These are phyloP conservation scores for Lachnellula cervina DNA, from an alignment of 2,329 filamentous ascomycete genomes.

Conservation along the genomic window DNA sequence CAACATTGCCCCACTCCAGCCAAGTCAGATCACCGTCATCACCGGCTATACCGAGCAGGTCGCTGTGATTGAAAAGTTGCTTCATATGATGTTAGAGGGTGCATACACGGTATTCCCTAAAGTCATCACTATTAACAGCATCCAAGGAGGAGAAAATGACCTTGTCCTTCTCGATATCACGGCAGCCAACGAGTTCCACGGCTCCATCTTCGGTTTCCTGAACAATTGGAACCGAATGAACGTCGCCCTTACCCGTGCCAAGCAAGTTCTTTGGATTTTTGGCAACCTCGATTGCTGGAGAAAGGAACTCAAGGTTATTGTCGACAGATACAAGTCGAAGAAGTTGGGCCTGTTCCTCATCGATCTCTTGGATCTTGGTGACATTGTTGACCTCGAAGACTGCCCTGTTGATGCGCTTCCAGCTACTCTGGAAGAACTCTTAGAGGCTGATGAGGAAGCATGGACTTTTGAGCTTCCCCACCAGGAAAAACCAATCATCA, in stretches of 20 bases:
- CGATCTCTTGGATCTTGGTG: slow-evolving; percentile 5
- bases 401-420: no score
- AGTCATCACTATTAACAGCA: slow-evolving; percentile 7
- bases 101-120: not conserved
- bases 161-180: slow-evolving; percentile 8
- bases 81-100: not conserved
- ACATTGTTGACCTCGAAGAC: slow-evolving; percentile 1
- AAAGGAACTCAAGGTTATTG: not conserved
- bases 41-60: slow-evolving; percentile 1
- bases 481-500: no score
- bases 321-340: not conserved
- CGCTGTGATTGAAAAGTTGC: not conserved
- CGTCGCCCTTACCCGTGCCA: slow-evolving; percentile 11
- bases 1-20: slow-evolving; percentile 7
- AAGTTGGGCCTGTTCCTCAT: slow-evolving; percentile 4
- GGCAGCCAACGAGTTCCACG: slow-evolving; percentile 1
- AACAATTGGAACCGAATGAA: slow-evolving; percentile 11
- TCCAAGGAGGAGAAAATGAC: slow-evolving; percentile 6
- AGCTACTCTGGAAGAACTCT: no score
- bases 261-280: slow-evolving; percentile 3
- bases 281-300: slow-evolving; percentile 12
- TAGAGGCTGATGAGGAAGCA: no score
- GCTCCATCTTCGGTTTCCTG: slow-evolving; percentile 6
- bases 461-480: no score
- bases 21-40: not conserved